These are phyloP conservation scores for Diaporthe aspalathi DNA, from an alignment of 2,329 filamentous ascomycete genomes.

Conservation along the genomic window DNA sequence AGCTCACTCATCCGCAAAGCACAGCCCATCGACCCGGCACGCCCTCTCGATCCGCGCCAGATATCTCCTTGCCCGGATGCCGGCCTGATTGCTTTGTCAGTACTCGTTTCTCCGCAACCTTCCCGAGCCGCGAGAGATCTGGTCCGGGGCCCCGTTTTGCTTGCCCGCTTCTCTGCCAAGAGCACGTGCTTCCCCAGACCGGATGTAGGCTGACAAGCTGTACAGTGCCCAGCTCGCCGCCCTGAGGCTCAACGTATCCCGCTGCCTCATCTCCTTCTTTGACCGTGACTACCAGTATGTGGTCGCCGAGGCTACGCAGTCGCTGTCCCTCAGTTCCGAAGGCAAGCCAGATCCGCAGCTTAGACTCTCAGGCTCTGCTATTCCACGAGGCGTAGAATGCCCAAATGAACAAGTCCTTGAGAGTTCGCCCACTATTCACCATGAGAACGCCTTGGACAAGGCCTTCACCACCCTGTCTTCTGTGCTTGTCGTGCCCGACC, in stretches of 20 bases:
- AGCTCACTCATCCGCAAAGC: conserved; percentile 2
- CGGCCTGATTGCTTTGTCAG: conserved; percentile 18
- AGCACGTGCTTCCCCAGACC: background rate
- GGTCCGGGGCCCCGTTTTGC: background rate
- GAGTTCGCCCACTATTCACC: background rate
- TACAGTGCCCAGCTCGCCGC: conserved; percentile 58
- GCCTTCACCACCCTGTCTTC: background rate
- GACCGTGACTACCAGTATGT: conserved; percentile 35
- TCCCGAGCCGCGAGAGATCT: too few relatives aligned
- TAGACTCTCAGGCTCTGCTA: conserved; percentile 18
- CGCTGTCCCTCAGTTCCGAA: background rate
- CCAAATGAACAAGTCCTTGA: conserved; percentile 25
- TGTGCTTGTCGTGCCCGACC: conserved; percentile 33
- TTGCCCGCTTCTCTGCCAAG: background rate
- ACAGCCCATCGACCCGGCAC: conserved; percentile 1
- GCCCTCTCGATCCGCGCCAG: background rate
- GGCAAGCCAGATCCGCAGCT: background rate
- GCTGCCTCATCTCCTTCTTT: conserved; percentile 45
- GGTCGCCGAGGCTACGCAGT: conserved; percentile 35
- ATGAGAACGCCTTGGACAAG: background rate
- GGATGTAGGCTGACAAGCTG: background rate
- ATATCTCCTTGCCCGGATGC: conserved; percentile 11
- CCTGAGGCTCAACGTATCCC: conserved; percentile 54
- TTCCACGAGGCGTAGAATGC: conserved; percentile 12
- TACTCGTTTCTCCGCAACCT: background rate